phyloP scores from a whole-genome alignment of 768 basidiomycete genomes.

The Glaciozyma antarctica region DNA sequence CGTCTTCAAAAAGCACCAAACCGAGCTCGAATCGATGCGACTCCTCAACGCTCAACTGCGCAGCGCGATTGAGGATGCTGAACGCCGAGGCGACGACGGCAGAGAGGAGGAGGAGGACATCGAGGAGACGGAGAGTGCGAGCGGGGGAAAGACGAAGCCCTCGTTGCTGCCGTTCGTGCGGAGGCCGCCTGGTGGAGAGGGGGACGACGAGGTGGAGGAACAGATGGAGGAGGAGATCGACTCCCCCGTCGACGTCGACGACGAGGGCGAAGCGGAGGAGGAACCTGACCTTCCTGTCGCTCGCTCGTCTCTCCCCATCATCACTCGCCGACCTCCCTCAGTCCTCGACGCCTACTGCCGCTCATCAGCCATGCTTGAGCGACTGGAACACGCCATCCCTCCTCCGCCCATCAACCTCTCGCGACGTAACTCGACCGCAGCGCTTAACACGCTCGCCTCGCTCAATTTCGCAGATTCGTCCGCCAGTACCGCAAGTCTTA shows the following conservation, averaged over 20 bases:
- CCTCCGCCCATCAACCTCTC: too few species aligned
- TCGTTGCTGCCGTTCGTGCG: not conserved
- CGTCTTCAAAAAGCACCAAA: constrained; percentile 1
- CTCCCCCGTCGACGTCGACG: not conserved
- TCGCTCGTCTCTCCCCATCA: too few species aligned
- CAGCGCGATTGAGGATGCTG: not conserved
- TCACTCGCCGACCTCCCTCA: too few species aligned
- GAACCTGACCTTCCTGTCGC: too few species aligned
- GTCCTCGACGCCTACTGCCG: too few species aligned
- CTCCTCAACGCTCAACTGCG: not conserved
- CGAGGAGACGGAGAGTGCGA: not conserved
- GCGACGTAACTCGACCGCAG: too few species aligned
- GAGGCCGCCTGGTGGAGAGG: constrained; percentile 8
- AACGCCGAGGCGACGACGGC: not conserved
- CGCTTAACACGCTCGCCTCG: too few species aligned
- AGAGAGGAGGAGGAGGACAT: not conserved
- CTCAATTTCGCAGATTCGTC: too few species aligned
- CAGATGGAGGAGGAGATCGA: not conserved
- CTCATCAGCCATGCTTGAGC: too few species aligned
- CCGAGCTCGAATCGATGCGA: constrained; percentile 3
- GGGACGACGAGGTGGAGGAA: constrained; percentile 8
- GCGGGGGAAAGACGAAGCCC: not conserved
- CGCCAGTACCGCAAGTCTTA: too few species aligned
- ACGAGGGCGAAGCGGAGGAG: too few species aligned
- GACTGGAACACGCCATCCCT: too few species aligned